phyloP scores from a whole-genome alignment of 768 basidiomycete genomes.

The Russula sp. region DNA sequence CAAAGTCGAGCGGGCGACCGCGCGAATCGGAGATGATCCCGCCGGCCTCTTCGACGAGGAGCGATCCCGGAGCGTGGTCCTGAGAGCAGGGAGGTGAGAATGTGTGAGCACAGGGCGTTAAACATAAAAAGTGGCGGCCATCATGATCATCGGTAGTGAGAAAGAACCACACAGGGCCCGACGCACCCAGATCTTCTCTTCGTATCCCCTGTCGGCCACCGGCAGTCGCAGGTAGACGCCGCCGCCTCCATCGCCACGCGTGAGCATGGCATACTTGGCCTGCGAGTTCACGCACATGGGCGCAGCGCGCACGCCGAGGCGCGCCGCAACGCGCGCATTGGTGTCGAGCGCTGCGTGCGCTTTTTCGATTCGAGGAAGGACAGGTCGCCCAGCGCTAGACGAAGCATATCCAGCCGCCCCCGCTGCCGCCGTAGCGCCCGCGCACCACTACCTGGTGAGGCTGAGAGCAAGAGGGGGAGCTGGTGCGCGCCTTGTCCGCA shows the following conservation, averaged over 20 bases:
- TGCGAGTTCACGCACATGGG: conserved; percentile 92
- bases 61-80: too few relatives aligned
- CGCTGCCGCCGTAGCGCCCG: background rate
- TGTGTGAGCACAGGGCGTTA: too few relatives aligned
- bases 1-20: too few relatives aligned
- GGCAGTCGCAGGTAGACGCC: conserved; percentile 79
- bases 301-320: conserved; percentile 57
- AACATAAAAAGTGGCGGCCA: too few relatives aligned
- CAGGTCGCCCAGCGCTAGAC: conserved; percentile 42
- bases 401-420: conserved; percentile 45
- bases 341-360: conserved; percentile 88
- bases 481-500: conserved; percentile 79
- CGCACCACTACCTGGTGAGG: conserved; percentile 5
- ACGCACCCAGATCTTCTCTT: conserved; percentile 93
- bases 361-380: conserved; percentile 88
- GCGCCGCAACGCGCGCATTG: conserved; percentile 62
- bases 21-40: too few relatives aligned
- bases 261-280: conserved; percentile 87
- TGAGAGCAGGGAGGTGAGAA: too few relatives aligned
- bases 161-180: too few relatives aligned
- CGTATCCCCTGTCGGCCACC: conserved; percentile 66
- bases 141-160: too few relatives aligned
- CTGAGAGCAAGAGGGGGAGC: conserved; percentile 45
- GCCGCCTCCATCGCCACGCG: conserved; percentile 65
- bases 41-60: too few relatives aligned